phyloP scores from a whole-genome alignment of 1,139 yeast species.

The Nakaseomyces delphensis region DNA sequence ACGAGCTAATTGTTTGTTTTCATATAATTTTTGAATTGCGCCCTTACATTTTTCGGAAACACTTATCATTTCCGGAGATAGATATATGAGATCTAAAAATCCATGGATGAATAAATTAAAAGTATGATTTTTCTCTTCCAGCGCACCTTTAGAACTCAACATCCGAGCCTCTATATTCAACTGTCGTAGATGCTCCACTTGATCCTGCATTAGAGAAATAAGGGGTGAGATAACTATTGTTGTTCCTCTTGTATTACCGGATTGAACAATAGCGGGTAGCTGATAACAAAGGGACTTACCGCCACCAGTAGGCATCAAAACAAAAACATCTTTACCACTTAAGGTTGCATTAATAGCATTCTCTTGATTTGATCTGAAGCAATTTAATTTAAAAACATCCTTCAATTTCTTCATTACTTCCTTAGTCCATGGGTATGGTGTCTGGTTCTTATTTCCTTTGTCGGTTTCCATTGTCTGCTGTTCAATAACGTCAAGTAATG shows the following conservation, averaged over 20 bases:
- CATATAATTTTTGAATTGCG: conserved; percentile 51
- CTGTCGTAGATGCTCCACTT: conserved; percentile 67
- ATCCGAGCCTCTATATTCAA: conserved; percentile 73
- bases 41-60: conserved; percentile 62
- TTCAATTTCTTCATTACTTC: conserved; percentile 57
- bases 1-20: conserved; percentile 56
- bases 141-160: conserved; percentile 70
- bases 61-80: conserved; percentile 93
- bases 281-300: conserved; percentile 97
- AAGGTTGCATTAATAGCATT: conserved; percentile 82
- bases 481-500: conserved; percentile 12
- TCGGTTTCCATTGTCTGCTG: not conserved
- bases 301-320: conserved; percentile 98
- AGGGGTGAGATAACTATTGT: conserved; percentile 92
- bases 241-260: conserved; percentile 71
- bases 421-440: conserved; percentile 47
- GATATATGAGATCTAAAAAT: conserved; percentile 63
- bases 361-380: conserved; percentile 75
- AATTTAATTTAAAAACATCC: conserved; percentile 50
- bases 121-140: conserved; percentile 56
- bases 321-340: conserved; percentile 79
- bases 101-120: conserved; percentile 59
- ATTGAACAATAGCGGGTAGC: conserved; percentile 73
- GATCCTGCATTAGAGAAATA: conserved; percentile 96
- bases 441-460: not conserved